Conservation (phyloP, 2,329 filamentous ascomycete genomes). For the Phialemoniopsis sp. region DNA sequence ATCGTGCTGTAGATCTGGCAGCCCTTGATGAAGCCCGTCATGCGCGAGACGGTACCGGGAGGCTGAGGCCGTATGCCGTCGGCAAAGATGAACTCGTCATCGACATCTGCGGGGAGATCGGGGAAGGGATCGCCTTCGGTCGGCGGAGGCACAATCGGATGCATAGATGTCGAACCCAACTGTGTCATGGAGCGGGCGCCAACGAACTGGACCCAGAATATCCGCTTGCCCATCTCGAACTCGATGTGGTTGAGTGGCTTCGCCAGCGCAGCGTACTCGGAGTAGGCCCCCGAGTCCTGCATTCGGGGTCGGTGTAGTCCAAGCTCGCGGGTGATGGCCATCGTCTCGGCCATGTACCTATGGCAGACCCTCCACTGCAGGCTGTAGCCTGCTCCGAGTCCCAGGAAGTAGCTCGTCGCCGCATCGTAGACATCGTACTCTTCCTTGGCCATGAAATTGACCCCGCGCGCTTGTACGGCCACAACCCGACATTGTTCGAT, state of each 20-base stretch:
- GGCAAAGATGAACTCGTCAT: slow-evolving; percentile 75
- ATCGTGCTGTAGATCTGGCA: slow-evolving; percentile 78
- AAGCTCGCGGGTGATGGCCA: slow-evolving; percentile 65
- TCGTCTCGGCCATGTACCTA: slow-evolving; percentile 68
- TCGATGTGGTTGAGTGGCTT: slow-evolving; percentile 62
- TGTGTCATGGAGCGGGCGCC: slow-evolving; percentile 76
- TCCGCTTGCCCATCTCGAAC: slow-evolving; percentile 69
- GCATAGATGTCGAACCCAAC: slow-evolving; percentile 66
- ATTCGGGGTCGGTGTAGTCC: slow-evolving; percentile 56
- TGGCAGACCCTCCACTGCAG: slow-evolving; percentile 64
- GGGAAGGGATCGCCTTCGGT: slow-evolving; percentile 75
- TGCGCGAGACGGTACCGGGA: slow-evolving; percentile 60
- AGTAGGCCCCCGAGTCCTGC: slow-evolving; percentile 16
- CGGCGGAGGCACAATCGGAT: slow-evolving; percentile 71
- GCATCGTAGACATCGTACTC: slow-evolving; percentile 49
- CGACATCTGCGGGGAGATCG: slow-evolving; percentile 74
- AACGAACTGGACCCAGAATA: slow-evolving; percentile 82
- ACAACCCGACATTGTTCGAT: slow-evolving; percentile 69
- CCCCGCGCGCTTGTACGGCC: slow-evolving; percentile 62
- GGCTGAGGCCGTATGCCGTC: slow-evolving; percentile 69
- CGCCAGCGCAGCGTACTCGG: not conserved
- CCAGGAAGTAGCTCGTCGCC: slow-evolving; percentile 73
- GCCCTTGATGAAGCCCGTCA: slow-evolving; percentile 78
- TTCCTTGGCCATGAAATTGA: slow-evolving; percentile 42
- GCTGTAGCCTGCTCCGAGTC: slow-evolving; percentile 62